These are phyloP conservation scores for Acanthamoeba sp. DNA, from an alignment of 208 protist genomes.

Conservation along the genomic window DNA sequence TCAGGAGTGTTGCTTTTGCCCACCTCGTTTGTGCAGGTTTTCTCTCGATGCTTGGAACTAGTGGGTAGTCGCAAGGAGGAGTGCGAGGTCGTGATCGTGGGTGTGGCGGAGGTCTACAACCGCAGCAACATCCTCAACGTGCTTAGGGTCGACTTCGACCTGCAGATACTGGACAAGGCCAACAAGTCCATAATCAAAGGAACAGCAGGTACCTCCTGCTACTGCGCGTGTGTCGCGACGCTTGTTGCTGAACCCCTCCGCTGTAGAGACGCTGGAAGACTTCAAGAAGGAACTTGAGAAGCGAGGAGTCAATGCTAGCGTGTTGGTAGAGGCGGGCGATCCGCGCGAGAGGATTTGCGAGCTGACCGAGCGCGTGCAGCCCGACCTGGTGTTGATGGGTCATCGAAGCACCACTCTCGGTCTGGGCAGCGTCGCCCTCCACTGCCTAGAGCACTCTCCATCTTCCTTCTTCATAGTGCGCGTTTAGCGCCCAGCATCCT, in stretches of 20 bases:
- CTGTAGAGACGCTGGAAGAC: conserved; percentile 47
- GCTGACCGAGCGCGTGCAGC: neutral
- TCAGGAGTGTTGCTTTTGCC: neutral
- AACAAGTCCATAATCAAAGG: conserved; percentile 71
- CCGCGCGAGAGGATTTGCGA: conserved; percentile 29
- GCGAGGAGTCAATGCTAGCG: neutral
- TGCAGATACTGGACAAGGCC: conserved; percentile 49
- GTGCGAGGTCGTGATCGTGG: neutral
- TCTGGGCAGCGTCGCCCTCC: conserved; percentile 19
- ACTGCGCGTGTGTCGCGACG: neutral
- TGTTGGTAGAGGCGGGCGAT: conserved; percentile 52
- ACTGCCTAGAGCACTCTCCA: neutral
- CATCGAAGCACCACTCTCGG: neutral
- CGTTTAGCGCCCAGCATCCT: no score
- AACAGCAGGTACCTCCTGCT: neutral
- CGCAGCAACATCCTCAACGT: conserved; percentile 53
- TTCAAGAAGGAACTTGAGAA: conserved; percentile 27
- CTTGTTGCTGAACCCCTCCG: neutral
- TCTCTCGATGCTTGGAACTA: neutral
- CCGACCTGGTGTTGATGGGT: conserved; percentile 32
- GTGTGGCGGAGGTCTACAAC: conserved; percentile 38
- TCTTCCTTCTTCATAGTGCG: neutral
- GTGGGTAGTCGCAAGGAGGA: neutral
- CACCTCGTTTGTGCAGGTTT: neutral
- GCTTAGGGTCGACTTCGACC: conserved; percentile 50